phyloP scores from a whole-genome alignment of 805 yeast genomes.

The Kluyveromyces starmeri region DNA sequence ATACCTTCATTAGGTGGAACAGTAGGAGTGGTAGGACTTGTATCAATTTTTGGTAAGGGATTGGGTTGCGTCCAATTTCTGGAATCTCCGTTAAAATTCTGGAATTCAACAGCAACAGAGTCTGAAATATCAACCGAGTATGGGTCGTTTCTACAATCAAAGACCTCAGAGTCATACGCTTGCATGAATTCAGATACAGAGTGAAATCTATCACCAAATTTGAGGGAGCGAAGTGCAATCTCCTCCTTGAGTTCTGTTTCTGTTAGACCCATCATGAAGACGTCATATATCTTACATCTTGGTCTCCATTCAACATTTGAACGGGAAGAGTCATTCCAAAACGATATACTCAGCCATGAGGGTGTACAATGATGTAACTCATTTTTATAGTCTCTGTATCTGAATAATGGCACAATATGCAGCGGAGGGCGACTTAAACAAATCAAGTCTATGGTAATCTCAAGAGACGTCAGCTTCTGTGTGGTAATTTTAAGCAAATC shows the following conservation, averaged over 20 bases:
- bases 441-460: slow-evolving; percentile 79
- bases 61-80: slow-evolving; percentile 12
- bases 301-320: slow-evolving; percentile 70
- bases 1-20: neutral
- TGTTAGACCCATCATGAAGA: slow-evolving; percentile 98
- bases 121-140: neutral
- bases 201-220: slow-evolving; percentile 21
- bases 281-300: slow-evolving; percentile 83
- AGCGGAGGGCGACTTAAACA: slow-evolving; percentile 87
- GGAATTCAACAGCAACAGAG: neutral
- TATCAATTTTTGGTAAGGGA: too few species aligned
- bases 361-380: slow-evolving; percentile 71
- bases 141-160: slow-evolving; percentile 18
- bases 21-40: neutral
- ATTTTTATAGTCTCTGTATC: slow-evolving; percentile 49
- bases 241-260: slow-evolving; percentile 71
- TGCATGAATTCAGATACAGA: slow-evolving; percentile 56
- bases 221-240: slow-evolving; percentile 54
- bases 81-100: neutral
- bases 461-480: slow-evolving; percentile 63
- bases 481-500: slow-evolving; percentile 68
- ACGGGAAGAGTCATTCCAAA: slow-evolving; percentile 55
- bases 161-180: slow-evolving; percentile 54
- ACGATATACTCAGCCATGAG: slow-evolving; percentile 91
- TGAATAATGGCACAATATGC: slow-evolving; percentile 82